Percentiles rank a stretch among this genome's conserved stretches.
Conservation (phyloP, 2,329 filamentous ascomycete species). For the Fusarium sp. region DNA sequence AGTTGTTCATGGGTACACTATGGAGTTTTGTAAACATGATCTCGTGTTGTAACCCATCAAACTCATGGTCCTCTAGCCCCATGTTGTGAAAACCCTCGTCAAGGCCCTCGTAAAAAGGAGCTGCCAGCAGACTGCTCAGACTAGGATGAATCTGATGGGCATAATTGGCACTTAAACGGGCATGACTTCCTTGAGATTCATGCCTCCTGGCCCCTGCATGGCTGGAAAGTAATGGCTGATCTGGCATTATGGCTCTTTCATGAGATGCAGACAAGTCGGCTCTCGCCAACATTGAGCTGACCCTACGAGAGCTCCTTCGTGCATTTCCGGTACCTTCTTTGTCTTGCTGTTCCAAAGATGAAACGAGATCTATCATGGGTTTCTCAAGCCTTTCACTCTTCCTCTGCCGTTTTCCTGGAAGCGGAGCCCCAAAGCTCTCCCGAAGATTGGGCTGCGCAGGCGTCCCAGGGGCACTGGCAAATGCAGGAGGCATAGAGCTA, state of each 20-base stretch:
- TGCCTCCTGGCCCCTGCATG: constrained; percentile 68
- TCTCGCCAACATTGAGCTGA: constrained; percentile 91
- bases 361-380: constrained; percentile 73
- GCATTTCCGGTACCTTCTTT: constrained; percentile 65
- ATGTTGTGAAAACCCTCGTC: constrained; percentile 80
- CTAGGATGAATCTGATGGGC: constrained; percentile 62
- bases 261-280: constrained; percentile 88
- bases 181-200: constrained; percentile 73
- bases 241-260: constrained; percentile 83
- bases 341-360: constrained; percentile 77
- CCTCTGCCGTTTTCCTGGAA: constrained; percentile 66
- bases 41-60: constrained; percentile 78
- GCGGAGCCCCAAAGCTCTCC: constrained; percentile 78
- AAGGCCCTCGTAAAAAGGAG: constrained; percentile 75
- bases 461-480: constrained; percentile 80
- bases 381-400: constrained; percentile 66
- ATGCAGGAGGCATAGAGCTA: constrained; percentile 75
- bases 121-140: constrained; percentile 74
- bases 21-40: constrained; percentile 79
- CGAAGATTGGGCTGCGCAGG: constrained; percentile 78
- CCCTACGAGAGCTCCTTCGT: constrained; percentile 76
- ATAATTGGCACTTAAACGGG: constrained; percentile 57
- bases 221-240: constrained; percentile 63
- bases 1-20: constrained; percentile 72
- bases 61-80: constrained; percentile 78